Percentiles rank a stretch among this genome's conserved stretches.
Evolutionary conservation across 495 filamentous ascomycete species (phyloP).

Genomic region (Parathielavia appendiculata): DNA sequence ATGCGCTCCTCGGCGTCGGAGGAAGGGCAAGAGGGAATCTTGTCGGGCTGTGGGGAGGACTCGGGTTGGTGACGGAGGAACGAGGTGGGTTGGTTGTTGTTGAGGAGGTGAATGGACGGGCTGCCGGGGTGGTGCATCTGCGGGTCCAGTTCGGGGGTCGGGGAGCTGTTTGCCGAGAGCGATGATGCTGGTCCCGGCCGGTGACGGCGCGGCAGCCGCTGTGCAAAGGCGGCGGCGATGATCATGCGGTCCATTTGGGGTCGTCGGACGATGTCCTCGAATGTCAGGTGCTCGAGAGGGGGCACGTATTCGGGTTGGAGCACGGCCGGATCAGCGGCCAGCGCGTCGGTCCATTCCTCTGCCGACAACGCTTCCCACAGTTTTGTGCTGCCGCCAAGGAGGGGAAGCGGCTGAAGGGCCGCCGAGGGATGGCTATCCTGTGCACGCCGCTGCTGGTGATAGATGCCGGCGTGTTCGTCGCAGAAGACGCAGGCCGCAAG

Average conservation of each 20-base stretch:
- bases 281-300: conserved; percentile 30
- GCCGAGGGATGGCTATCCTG: conserved; percentile 29
- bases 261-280: conserved; percentile 26
- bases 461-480: conserved; percentile 48
- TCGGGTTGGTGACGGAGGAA: background rate
- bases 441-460: conserved; percentile 42
- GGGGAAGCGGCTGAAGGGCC: conserved; percentile 33
- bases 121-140: conserved; percentile 19
- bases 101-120: conserved; percentile 11
- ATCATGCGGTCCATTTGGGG: conserved; percentile 34
- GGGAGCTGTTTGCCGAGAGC: conserved; percentile 25
- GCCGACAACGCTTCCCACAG: conserved; percentile 40
- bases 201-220: conserved; percentile 36
- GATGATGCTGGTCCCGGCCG: conserved; percentile 4
- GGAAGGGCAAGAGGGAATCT: conserved; percentile 1
- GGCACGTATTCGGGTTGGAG: conserved; percentile 23
- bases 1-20: conserved; percentile 34
- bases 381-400: conserved; percentile 32
- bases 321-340: conserved; percentile 26
- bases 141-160: conserved; percentile 29
- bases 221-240: conserved; percentile 34
- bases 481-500: conserved; percentile 46
- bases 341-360: conserved; percentile 32
- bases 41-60: conserved; percentile 8
- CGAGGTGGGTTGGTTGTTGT: conserved; percentile 15